Percentiles rank a stretch among this genome's conserved stretches.
Evolutionary conservation across 345 rosid species (phyloP).

Genomic region (Heritiera fomes): DNA sequence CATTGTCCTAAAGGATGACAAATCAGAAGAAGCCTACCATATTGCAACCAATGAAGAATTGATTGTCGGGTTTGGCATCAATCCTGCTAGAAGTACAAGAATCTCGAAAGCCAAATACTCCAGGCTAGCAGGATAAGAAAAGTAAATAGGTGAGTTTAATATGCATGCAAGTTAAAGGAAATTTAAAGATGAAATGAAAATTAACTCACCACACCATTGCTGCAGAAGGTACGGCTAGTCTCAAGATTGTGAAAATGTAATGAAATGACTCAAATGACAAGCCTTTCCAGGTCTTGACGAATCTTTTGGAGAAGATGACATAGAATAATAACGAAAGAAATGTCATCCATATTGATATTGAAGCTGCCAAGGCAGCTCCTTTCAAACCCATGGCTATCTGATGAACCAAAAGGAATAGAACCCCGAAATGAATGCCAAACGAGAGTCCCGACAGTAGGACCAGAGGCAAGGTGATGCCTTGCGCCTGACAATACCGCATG

Average conservation of each 20-base stretch:
- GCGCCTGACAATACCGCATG: slow-evolving; percentile 30
- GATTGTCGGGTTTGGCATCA: background rate
- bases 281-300: slow-evolving; percentile 59
- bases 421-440: slow-evolving; percentile 43
- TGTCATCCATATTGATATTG: slow-evolving; percentile 60
- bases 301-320: slow-evolving; percentile 37
- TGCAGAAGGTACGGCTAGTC: slow-evolving; percentile 62
- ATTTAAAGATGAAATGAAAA: background rate
- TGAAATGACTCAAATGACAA: slow-evolving; percentile 40
- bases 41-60: background rate
- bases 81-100: background rate
- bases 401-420: slow-evolving; percentile 44
- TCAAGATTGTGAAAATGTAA: slow-evolving; percentile 38
- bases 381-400: slow-evolving; percentile 44
- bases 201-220: slow-evolving; percentile 62
- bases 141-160: background rate
- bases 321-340: slow-evolving; percentile 39
- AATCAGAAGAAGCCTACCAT: background rate
- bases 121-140: background rate
- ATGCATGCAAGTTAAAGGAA: background rate
- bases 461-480: background rate
- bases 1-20: background rate
- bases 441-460: slow-evolving; percentile 44
- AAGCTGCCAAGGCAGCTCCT: slow-evolving; percentile 71
- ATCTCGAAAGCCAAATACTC: background rate